Base-by-base conservation (phyloP, 176 grass and related monocot species). In the Bothriochloa decipiens region DNA sequence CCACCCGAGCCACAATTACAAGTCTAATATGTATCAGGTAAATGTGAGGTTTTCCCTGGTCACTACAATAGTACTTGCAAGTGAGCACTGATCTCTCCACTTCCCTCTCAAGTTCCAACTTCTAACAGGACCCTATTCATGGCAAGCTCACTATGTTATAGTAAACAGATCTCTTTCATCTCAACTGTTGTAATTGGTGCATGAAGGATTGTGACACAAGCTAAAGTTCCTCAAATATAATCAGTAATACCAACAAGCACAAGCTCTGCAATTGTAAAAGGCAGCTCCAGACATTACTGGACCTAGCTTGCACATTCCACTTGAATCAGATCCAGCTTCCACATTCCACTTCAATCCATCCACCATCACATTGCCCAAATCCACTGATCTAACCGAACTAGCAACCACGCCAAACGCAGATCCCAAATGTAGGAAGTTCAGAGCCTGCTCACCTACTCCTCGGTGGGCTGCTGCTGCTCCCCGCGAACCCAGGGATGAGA, bases 401-500 rank as follows among this genome's bases (percentile, higher is more conserved):
- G 8, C 55, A 73, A 0, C 15, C 11, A 82, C 8, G 20, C 41
- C 72, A 35, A 86, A 75, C 46, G 68, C 69, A 83, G 79, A 92
- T 92, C 80, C 80, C 82, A 79, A 52, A 70, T 42, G 64, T 39
- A 33, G 29, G 27, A 86, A 78, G 40, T 27, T 16, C 45, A 14
- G 43, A 83, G 46, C 81, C 41, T 82, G 60, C 82, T 93, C 74
- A 90, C 94, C 71, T 90, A 11, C 77, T 86, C 61, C 52, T 35
- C 20, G 70, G 80, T 14, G 70, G 83, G 68, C 72, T 86, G 81
- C 81, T 86, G 81, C 81, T 92, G 77, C 81, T 92, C 13, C 88
- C 65, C 1, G 91, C 66, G 12, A 98, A 98, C 35, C 96, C 93
- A 11, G 91, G 93, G 66, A 96, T 91, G 52, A 98, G 88, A 77